Evolutionary conservation across 768 basidiomycete species (phyloP).

Genomic region (Suillus tomentosus): DNA sequence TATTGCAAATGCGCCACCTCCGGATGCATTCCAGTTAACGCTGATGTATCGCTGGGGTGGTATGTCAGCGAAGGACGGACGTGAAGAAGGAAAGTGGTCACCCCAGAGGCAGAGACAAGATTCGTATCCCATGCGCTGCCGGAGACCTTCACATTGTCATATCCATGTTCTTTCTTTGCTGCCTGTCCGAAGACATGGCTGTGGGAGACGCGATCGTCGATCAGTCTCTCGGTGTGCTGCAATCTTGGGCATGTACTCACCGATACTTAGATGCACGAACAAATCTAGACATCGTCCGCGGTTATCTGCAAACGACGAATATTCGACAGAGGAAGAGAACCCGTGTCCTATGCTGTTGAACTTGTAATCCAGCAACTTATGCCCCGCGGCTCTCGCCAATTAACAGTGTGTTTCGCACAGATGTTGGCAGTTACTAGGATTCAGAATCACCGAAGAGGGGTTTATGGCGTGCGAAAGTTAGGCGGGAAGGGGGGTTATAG

Average conservation of each 20-base stretch:
- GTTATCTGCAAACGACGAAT: conserved; percentile 5
- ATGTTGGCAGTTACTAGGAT: neutral
- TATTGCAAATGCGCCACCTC: conserved; percentile 94
- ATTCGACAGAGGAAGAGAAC: neutral
- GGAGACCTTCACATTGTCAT: conserved; percentile 85
- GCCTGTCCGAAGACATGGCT: conserved; percentile 93
- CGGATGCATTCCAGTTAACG: conserved; percentile 92
- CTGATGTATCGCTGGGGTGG: conserved; percentile 73
- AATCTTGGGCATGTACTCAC: conserved; percentile 40
- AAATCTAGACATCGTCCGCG: conserved; percentile 72
- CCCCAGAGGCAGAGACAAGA: conserved; percentile 80
- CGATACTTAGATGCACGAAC: conserved; percentile 87
- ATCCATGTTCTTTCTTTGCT: conserved; percentile 79
- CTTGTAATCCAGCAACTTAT: neutral
- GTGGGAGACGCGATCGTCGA: conserved; percentile 12
- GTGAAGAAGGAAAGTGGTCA: conserved; percentile 38
- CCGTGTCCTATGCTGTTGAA: neutral
- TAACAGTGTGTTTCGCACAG: conserved; percentile 3
- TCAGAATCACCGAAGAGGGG: neutral
- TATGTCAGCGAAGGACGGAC: conserved; percentile 11
- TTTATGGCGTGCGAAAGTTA: neutral
- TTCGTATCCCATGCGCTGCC: conserved; percentile 97
- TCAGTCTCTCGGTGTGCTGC: conserved; percentile 10
- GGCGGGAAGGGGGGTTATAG: no score
- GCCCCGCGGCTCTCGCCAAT: neutral